Conservation (phyloP, 2,329 filamentous ascomycete species). For the Eurotiales sp. region DNA sequence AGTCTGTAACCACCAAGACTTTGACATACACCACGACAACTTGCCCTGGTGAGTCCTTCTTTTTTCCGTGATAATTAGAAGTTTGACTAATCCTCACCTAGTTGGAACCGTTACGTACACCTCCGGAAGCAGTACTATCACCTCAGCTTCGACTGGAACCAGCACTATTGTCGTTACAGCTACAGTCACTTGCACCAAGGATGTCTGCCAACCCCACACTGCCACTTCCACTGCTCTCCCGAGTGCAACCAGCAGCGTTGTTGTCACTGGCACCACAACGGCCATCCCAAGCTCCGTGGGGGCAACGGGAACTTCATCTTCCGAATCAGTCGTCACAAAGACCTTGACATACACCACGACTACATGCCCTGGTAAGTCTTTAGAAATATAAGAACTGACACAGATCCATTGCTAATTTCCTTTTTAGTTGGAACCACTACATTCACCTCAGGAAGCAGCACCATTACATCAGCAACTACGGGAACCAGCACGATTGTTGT, state of each 20-base stretch:
- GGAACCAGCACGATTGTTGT: conserved; percentile 3
- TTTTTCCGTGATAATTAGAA: too few relatives aligned
- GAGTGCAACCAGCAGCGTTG: neutral
- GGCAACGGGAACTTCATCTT: conserved; percentile 1
- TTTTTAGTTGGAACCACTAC: conserved; percentile 4
- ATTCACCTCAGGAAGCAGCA: conserved; percentile 2
- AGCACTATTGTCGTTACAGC: conserved; percentile 1
- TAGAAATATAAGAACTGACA: too few relatives aligned
- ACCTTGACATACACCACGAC: conserved; percentile 7
- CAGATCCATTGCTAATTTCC: neutral
- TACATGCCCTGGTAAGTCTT: conserved; percentile 8
- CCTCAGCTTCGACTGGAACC: conserved; percentile 1
- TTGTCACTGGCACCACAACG: neutral
- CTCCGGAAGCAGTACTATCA: conserved; percentile 5
- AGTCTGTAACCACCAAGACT: conserved; percentile 13
- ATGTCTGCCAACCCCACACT: conserved; percentile 2
- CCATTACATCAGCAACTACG: neutral
- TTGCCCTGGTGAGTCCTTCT: conserved; percentile 9
- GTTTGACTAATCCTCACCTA: too few relatives aligned
- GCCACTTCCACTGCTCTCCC: neutral
- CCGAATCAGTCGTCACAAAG: neutral
- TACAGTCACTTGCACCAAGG: conserved; percentile 9
- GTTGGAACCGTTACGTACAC: conserved; percentile 5
- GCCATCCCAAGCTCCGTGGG: conserved; percentile 3
- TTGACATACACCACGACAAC: conserved; percentile 15